These are phyloP conservation scores for Myriosclerotinia duriaeana DNA, from an alignment of 2,329 filamentous ascomycete species.

Conservation along the genomic window DNA sequence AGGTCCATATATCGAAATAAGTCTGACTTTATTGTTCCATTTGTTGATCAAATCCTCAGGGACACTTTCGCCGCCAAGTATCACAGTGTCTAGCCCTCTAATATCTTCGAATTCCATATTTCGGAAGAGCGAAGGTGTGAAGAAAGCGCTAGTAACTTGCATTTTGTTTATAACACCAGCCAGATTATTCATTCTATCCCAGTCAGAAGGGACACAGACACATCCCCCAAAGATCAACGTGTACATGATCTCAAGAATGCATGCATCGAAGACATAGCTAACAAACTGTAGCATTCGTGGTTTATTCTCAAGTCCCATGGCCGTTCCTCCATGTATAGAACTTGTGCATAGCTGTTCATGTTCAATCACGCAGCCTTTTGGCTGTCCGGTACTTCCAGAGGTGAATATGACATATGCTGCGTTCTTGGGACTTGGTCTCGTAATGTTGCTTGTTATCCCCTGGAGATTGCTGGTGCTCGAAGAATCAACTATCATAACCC, in stretches of 20 bases:
- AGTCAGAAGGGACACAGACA: constrained; percentile 44
- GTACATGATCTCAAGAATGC: constrained; percentile 21
- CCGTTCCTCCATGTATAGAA: neutral
- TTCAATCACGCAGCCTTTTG: constrained; percentile 27
- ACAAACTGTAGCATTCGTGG: constrained; percentile 25
- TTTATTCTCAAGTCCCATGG: constrained; percentile 1
- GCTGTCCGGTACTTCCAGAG: constrained; percentile 33
- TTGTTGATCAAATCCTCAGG: neutral
- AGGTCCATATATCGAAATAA: constrained; percentile 2
- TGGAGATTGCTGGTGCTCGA: too few species aligned
- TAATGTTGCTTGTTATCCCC: too few species aligned
- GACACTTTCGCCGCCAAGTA: constrained; percentile 9
- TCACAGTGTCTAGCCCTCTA: neutral
- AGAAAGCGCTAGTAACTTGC: constrained; percentile 29
- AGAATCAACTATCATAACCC: too few species aligned
- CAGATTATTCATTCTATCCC: constrained; percentile 43
- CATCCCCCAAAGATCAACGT: constrained; percentile 42
- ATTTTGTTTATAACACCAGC: constrained; percentile 34
- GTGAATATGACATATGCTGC: constrained; percentile 26
- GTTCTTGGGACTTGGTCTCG: neutral
- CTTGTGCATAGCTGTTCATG: constrained; percentile 2
- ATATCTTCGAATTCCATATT: neutral
- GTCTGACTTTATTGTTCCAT: constrained; percentile 32
- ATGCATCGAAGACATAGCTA: constrained; percentile 26
- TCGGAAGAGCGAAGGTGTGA: constrained; percentile 29